These are phyloP conservation scores for Curvularia sp. DNA, from an alignment of 2,329 filamentous ascomycete genomes.

Conservation along the genomic window DNA sequence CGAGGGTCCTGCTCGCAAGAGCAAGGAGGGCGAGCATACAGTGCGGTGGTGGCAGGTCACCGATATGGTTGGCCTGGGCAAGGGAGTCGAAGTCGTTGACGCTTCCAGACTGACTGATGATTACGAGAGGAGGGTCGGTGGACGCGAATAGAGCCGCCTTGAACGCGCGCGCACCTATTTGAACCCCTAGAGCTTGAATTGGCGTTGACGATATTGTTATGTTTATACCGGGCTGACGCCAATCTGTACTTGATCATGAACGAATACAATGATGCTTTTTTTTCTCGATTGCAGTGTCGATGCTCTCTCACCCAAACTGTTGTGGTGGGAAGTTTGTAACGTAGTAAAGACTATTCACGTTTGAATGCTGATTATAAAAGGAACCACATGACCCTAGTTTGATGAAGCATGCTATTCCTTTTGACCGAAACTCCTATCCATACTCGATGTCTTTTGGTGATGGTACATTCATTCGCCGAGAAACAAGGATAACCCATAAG, in stretches of 20 bases:
- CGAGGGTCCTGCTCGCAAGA: conserved; percentile 55
- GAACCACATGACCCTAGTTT: background rate
- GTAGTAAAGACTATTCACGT: background rate
- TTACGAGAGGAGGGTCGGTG: conserved; percentile 80
- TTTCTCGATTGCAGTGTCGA: background rate
- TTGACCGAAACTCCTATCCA: background rate
- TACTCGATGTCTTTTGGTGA: background rate
- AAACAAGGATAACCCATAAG: background rate
- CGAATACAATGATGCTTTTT: conserved; percentile 14
- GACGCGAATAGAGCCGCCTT: conserved; percentile 52
- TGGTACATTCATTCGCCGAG: background rate
- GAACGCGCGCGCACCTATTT: background rate
- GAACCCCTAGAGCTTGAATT: background rate
- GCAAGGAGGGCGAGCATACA: conserved; percentile 38
- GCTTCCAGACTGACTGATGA: conserved; percentile 82
- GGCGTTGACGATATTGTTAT: conserved; percentile 11
- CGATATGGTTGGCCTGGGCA: conserved; percentile 82
- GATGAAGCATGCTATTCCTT: background rate
- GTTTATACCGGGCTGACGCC: conserved; percentile 9
- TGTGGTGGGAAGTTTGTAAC: background rate
- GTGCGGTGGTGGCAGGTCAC: conserved; percentile 78
- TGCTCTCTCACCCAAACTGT: background rate
- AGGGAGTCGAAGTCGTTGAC: conserved; percentile 88
- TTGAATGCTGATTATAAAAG: background rate
- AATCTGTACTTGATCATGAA: conserved; percentile 13